A percentile compares a stretch with the other conserved stretches of the same genome.
Evolutionary conservation across 2,329 filamentous ascomycete genomes (phyloP).

Genomic region (Calonectria crousiana): DNA sequence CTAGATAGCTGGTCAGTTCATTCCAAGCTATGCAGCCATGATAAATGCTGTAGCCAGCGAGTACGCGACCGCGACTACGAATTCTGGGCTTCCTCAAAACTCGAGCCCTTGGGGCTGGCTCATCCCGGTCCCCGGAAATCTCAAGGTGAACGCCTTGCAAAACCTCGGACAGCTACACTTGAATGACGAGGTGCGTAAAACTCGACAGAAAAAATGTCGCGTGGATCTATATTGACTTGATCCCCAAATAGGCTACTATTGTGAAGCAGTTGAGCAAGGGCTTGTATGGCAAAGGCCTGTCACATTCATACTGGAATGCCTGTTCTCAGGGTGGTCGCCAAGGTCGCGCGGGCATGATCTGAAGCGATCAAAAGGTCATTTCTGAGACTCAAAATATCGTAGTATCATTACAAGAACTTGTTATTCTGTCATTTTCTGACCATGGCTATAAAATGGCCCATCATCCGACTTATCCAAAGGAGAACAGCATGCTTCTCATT

Average conservation of each 20-base stretch:
- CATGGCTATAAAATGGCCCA: background rate
- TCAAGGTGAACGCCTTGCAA: constrained; percentile 27
- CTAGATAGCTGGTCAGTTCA: constrained; percentile 24
- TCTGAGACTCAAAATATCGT: background rate
- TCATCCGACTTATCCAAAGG: background rate
- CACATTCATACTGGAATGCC: constrained; percentile 31
- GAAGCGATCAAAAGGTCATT: background rate
- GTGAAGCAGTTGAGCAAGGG: constrained; percentile 12
- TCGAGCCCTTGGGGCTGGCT: constrained; percentile 17
- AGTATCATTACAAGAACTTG: background rate
- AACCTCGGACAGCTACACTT: constrained; percentile 27
- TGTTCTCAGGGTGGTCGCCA: constrained; percentile 33
- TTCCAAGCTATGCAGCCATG: constrained; percentile 14
- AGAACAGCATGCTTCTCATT: background rate
- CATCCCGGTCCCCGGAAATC: constrained; percentile 23
- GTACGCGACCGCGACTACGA: constrained; percentile 25
- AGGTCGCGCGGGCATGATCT: background rate
- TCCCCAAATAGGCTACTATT: constrained; percentile 13
- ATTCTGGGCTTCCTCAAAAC: constrained; percentile 22
- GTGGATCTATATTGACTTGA: background rate
- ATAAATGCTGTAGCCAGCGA: constrained; percentile 22
- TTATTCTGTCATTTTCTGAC: background rate
- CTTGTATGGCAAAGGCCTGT: constrained; percentile 14
- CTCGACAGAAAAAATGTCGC: background rate
- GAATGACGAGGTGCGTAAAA: constrained; percentile 19